Evolutionary conservation across 1,139 yeast genomes (phyloP), one percentile per base, ranked within the genome.

Genomic region (Nadsonia commutata): DNA sequence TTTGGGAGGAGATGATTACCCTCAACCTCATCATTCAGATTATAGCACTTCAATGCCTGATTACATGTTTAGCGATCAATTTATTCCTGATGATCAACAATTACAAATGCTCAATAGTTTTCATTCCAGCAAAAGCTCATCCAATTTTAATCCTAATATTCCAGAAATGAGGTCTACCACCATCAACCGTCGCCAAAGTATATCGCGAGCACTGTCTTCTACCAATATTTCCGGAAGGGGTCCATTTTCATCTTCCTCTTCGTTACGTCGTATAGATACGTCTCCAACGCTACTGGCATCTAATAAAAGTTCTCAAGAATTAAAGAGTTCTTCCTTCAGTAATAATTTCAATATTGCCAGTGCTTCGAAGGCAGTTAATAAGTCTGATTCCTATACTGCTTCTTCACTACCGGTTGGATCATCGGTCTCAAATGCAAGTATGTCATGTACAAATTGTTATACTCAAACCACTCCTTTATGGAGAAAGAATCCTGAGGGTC

Each of bases 401-500:
- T 40, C 41, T 17, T 40, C 47, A n/a, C 40, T 47, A 7, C 40
- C 45, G 20, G 16, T 22, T 1, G 31, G 45, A 31, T 39, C 36
- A 18, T 20, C 43, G 18, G 41, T 43, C 16, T 43, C 46, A 39
- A 48, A 48, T 21, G 44, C 49, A 11, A 50, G 49, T 3, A 48
- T 51, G 2, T 60, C 59, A 40, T 86, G 95, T 59, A 78, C 90
- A 16, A 86, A 86, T 62, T 86, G 96, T 60, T 78, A 79, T 54
- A 86, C 96, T 1, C 82, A 75, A 53, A 86, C 90, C 8, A 86
- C 96, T 0, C 96, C 96, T 1, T 67, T 86, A 42, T 86, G 95
- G 95, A 71, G 96, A 56, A 70, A 95, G 46, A 90, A 84, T 56
- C 85, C 88, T 20, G 80, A 83, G 37, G 95, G 95, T 7, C 85